Conservation (phyloP, 139 green algal genomes). For the Chlamydomonas schloesseri region DNA sequence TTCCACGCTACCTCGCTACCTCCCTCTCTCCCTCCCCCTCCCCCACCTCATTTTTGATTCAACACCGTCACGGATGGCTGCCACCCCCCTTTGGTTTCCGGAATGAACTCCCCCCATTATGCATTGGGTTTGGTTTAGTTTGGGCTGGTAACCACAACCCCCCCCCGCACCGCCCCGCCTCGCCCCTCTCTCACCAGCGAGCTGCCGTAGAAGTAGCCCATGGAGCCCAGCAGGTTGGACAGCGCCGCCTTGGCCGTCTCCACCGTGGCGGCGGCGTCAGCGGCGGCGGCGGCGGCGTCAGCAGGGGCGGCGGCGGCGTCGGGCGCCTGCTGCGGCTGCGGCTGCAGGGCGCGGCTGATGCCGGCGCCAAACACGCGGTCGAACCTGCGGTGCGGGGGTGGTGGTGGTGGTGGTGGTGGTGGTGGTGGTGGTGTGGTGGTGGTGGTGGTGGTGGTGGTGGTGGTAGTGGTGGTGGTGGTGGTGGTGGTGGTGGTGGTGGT, state of each 20-base stretch:
- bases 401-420: too few relatives aligned
- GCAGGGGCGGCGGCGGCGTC: neutral
- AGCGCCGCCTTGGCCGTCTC: slow-evolving; percentile 79
- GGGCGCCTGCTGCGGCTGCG: neutral
- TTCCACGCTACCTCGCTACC: too few relatives aligned
- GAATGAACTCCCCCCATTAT: too few relatives aligned
- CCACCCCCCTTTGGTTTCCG: too few relatives aligned
- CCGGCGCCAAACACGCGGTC: neutral
- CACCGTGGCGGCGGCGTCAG: neutral
- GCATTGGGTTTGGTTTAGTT: too few relatives aligned
- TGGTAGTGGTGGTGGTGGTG: too few relatives aligned
- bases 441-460: too few relatives aligned
- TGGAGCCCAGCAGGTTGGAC: slow-evolving; percentile 93
- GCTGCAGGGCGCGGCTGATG: neutral
- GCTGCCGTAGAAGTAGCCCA: slow-evolving; percentile 93
- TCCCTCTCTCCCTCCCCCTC: too few relatives aligned
- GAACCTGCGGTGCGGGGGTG: slow-evolving; percentile 34
- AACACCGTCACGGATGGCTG: too few relatives aligned
- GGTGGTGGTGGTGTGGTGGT: too few relatives aligned
- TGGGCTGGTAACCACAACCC: neutral
- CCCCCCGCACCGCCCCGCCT: neutral
- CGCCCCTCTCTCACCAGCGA: slow-evolving; percentile 59
- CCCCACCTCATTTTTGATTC: too few relatives aligned
- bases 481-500: too few relatives aligned
- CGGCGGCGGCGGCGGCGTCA: neutral